Evolutionary conservation across 148 eudicot species (phyloP), one percentile per base, ranked within the genome.

Genomic region (Persicaria tinctoria): DNA sequence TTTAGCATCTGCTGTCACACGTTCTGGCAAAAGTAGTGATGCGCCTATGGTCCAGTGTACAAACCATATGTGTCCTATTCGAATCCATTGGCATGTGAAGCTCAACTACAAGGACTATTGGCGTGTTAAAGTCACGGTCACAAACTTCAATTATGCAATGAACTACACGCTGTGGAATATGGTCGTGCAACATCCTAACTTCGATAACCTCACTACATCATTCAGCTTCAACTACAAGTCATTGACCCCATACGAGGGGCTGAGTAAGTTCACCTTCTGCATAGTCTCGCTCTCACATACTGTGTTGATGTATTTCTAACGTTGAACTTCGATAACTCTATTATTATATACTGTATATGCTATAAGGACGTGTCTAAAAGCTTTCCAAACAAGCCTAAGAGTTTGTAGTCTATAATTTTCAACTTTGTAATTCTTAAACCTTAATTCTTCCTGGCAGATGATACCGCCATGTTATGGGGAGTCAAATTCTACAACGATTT

Each of bases 1-100:
- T 81, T 79, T 89, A 76, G 84, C 83, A 53, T 77, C 87, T 47
- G 84, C 80, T 54, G 69, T 86, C 74, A 70, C 86, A 56, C 78
- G 70, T 12, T 50, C 79, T 48, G 73, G 75, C 14, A 70, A 78
- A 73, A 77, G 48, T 54, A 68, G 56, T 46, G 69, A 17, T 51
- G 55, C 78, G 3, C 88, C 88, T 77, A 78, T 89, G 18, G 78
- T 89, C 76, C 88, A 79, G 68, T 86, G 93, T 75, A 87, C 88
- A 32, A 83, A 55, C 47, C 93, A 89, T 70, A 89, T 89, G 91
- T 89, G 91, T 74, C 91, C 93, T 1, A 86, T 89, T 46, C 83
- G 91, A 53, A 83, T 87, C 50, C 93, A 89, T 74, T 87, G 91
- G 93, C 93, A 89, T 60, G 84, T 87, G 51, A 87, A 87, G 77